Conservation (phyloP, 768 basidiomycete genomes). For the Gymnopilus junonius region DNA sequence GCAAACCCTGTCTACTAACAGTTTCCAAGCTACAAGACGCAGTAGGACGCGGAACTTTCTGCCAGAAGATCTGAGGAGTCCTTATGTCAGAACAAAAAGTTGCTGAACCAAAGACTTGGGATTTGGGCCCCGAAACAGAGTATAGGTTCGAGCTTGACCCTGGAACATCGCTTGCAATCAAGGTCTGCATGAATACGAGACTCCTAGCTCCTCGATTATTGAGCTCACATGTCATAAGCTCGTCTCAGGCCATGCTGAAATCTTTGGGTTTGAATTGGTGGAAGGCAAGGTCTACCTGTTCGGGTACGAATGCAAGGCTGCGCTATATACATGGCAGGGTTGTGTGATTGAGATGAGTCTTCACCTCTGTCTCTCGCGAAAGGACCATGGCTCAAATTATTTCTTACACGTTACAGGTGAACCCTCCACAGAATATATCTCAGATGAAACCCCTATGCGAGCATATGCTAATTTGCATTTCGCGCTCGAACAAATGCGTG, state of each 20-base stretch:
- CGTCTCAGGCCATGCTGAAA: constrained; percentile 78
- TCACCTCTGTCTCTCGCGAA: not conserved
- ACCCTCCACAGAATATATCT: constrained; percentile 89
- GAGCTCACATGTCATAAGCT: constrained; percentile 49
- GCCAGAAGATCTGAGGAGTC: constrained; percentile 1
- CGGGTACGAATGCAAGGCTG: constrained; percentile 85
- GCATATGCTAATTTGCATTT: constrained; percentile 88
- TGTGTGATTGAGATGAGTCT: constrained; percentile 91
- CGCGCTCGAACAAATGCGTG: constrained; percentile 91
- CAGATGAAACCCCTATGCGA: constrained; percentile 89
- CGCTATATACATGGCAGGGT: constrained; percentile 89
- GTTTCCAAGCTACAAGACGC: constrained; percentile 7
- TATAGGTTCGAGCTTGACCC: constrained; percentile 93
- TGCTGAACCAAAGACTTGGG: constrained; percentile 60
- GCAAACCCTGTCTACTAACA: not conserved
- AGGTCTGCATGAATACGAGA: constrained; percentile 48
- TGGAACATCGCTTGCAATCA: constrained; percentile 73
- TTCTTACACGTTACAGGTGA: constrained; percentile 76
- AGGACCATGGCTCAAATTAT: constrained; percentile 26
- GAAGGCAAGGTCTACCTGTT: constrained; percentile 82
- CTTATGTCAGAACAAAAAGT: constrained; percentile 37
- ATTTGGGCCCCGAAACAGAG: constrained; percentile 76
- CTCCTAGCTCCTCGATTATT: not conserved
- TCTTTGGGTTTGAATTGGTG: constrained; percentile 88
- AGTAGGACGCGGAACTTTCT: constrained; percentile 5